Evolutionary conservation across 2,329 filamentous ascomycete genomes (phyloP), one percentile per base, ranked within the genome.

Genomic region (Cladorrhinum sp.): DNA sequence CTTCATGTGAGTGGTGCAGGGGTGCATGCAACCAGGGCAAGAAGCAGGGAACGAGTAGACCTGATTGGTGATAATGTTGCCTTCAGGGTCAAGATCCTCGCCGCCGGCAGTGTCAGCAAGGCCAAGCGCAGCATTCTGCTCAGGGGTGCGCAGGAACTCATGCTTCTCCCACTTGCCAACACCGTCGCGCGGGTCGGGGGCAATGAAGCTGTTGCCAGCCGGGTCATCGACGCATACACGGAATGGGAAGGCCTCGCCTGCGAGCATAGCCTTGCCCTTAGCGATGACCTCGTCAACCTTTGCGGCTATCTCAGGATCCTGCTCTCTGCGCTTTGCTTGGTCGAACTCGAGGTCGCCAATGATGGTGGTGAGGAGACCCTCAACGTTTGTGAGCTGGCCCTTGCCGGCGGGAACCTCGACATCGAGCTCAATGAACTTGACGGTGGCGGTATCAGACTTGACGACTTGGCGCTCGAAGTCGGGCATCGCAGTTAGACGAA

Each of bases 161-260:
- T 85, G 84, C 74, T 93, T 92, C 66, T 86, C 85, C 85, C 93
- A 97, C 77, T 97, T 97, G 67, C 90, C 90, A n/a, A 89, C 84
- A 51, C 85, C 84, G 66, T 91, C 89, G 64, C 86, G 88, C 63
- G 91, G 85, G 65, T 92, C 89, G 13, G 95, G 95, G 52, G 96
- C 89, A 69, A 99, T 96, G 83, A 93, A 98, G 1, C 92, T 96
- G 81, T 99, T 99, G 58, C 95, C 95, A 0, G 93, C 90, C 2
- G 91, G 90, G 73, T 99, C 95, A 72, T 99, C 92, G 52, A 97
- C 80, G 45, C 86, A 89, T 53, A 99, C 77, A 55, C 91, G 89
- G 82, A 99, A 97, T 23, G 95, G 95, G 72, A 96, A 93, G 6
- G 82, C 82, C 25, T 88, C 81, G 54, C 92, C 90, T 2, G 84